Base-by-base conservation (phyloP, 306 rosid genomes). In the Trifolium pratense region DNA sequence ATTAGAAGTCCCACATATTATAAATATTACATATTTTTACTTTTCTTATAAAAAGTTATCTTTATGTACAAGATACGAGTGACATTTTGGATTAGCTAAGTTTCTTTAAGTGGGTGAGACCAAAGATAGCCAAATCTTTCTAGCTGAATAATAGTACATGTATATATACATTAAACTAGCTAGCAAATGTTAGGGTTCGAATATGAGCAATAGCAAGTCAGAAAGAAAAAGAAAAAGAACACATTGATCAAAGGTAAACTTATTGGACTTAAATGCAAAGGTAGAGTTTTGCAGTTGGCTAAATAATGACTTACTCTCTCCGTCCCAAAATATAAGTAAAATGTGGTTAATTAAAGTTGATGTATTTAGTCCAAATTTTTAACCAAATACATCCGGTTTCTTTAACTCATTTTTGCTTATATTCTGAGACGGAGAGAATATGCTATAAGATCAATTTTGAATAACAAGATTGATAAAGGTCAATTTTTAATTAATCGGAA, bases 111-210 rank as follows among this genome's bases (percentile, higher is more conserved):
- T 18, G 29, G 16, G 18, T 13, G 32, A 63, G 68, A 63, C 49
- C 42, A 59, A 58, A 36, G 29, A 37, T 18, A 37, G 11, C 23
- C 46, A 37, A 63, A 63, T 63, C 23, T 36, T 23, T 2, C 5
- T 45, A 25, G 5, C 39, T 66, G 40, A 25, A 37, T 66, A 45
- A 23, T 42, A 66, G 32, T 18, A 46, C 3, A 23, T 15, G 2
- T 5, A 6, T n/a, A 68, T 48, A 3, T 20, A 34, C 7, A 66
- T 26, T 45, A 25, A 15, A 3, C 4, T 23, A 48, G 11, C 12
- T 49, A 49, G 74, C 72, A 68, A 46, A 26, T 3, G 16, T 31
- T 48, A 68, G 32, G 61, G 48, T 34, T 67, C 3, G 1, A 18
- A 32, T 10, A 18, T 48, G 31, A 68, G 17, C 45, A 29, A 42